Conservation (phyloP, 768 basidiomycete species). For the Macrolepiota fuliginosa region DNA sequence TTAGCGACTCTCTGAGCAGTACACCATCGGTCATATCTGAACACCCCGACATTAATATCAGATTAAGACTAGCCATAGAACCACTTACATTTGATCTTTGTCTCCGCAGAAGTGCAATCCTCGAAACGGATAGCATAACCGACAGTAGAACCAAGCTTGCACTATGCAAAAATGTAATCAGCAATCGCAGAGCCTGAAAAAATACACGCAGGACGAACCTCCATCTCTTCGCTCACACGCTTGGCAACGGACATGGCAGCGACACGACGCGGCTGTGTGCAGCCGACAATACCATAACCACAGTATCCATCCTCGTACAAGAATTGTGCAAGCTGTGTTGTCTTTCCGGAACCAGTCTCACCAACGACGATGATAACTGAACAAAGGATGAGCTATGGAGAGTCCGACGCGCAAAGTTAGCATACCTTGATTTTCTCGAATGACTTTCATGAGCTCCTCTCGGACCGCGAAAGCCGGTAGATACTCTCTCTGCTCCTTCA, state of each 20-base stretch:
- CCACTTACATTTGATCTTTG: conserved; percentile 91
- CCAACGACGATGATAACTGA: conserved; percentile 94
- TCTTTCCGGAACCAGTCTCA: conserved; percentile 99
- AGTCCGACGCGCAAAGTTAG: neutral
- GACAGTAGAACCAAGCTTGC: conserved; percentile 86
- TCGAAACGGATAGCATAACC: conserved; percentile 99
- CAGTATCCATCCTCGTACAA: conserved; percentile 98
- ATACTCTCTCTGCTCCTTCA: conserved; percentile 96
- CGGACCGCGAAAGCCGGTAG: conserved; percentile 97
- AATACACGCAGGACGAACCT: conserved; percentile 47
- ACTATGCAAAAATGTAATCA: conserved; percentile 38
- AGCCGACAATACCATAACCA: conserved; percentile 85
- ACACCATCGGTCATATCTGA: conserved; percentile 99
- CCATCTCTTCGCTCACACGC: conserved; percentile 99
- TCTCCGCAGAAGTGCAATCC: conserved; percentile 91
- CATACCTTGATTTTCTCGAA: conserved; percentile 93
- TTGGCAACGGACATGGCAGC: conserved; percentile 99
- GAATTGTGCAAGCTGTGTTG: conserved; percentile 94
- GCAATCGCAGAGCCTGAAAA: neutral
- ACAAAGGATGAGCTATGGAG: conserved; percentile 6
- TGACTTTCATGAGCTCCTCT: conserved; percentile 83
- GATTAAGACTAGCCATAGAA: neutral
- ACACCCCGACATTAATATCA: conserved; percentile 1
- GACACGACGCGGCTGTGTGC: conserved; percentile 97
- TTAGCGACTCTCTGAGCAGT: conserved; percentile 93